phyloP scores from a whole-genome alignment of 805 yeast genomes.

The Tetrapisispora nanseiensis region DNA sequence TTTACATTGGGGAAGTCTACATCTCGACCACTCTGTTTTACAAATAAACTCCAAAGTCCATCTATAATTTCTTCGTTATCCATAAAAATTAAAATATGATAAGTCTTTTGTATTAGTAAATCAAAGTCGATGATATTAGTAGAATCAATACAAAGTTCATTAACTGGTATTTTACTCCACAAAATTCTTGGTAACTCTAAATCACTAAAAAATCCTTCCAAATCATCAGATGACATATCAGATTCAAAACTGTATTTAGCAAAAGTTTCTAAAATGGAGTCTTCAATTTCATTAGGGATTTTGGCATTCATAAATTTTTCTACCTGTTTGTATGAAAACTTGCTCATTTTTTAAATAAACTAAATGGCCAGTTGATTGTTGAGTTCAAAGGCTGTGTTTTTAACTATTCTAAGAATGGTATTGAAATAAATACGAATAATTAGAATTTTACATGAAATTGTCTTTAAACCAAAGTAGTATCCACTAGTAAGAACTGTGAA shows the following conservation, averaged over 20 bases:
- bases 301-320: constrained; percentile 25
- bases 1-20: constrained; percentile 14
- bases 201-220: constrained; percentile 24
- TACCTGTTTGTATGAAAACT: background rate
- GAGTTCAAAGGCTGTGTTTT: too few relatives aligned
- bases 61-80: constrained; percentile 31
- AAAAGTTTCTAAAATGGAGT: constrained; percentile 35
- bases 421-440: too few relatives aligned
- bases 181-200: constrained; percentile 28
- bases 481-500: too few relatives aligned
- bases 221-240: constrained; percentile 31
- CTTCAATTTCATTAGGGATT: constrained; percentile 37
- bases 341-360: background rate
- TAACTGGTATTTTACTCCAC: constrained; percentile 19
- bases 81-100: constrained; percentile 33
- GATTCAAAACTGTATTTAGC: constrained; percentile 33
- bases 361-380: too few relatives aligned
- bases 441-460: too few relatives aligned
- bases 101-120: constrained; percentile 33
- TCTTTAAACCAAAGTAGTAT: too few relatives aligned
- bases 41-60: constrained; percentile 34
- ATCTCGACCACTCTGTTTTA: constrained; percentile 20
- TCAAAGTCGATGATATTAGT: constrained; percentile 41
- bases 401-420: too few relatives aligned
- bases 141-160: constrained; percentile 31